Evolutionary conservation across 371 early-diverging fungal species (phyloP), one percentile per base, ranked within the genome.

Genomic region (Mucor velutinosus): DNA sequence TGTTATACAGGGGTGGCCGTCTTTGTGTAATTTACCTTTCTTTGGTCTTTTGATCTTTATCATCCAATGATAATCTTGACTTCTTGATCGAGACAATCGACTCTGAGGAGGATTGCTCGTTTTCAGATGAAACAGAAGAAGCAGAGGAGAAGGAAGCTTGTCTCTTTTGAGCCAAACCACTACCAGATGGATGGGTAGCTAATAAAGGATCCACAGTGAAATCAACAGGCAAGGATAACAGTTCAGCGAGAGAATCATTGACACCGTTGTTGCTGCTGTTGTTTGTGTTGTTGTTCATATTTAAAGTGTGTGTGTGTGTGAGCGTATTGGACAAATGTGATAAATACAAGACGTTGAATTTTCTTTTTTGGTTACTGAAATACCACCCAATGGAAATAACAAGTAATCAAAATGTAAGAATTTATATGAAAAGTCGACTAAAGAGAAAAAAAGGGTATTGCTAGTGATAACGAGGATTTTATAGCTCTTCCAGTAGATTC

Each of bases 371-470:
- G 57, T 32, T 57, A 57, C 57, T 33, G 53, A 57, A 57, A 57
- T 76, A 81, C 82, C 82, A 79, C 82, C 82, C 79, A 81, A 81
- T 81, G 82, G 79, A 77, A 66, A 72, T 64, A 70, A 59, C 56
- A 72, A 64, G 66, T 59, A 56, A 64, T 64, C 67, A 65, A 62
- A 71, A 67, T 60, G 66, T 65, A 65, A 65, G 60, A 66, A 56
- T 60, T 69, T 30, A 71, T 64, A 61, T 63, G 60, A 45, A 62
- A 61, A 69, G 58, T 70, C 45, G 63, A 69, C 66, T 66, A 65
- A 69, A 72, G 61, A 68, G 62, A 62, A 57, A 59, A 61, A 39
- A 64, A 60, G 66, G 43, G 37, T 32, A 23, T 53, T 53, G 23
- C 37, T 5, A 30, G 32, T 43, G 27, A 19, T 25, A 32, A 12